Evolutionary conservation across 805 yeast species (phyloP).

Genomic region (Starmerella bombicola): DNA sequence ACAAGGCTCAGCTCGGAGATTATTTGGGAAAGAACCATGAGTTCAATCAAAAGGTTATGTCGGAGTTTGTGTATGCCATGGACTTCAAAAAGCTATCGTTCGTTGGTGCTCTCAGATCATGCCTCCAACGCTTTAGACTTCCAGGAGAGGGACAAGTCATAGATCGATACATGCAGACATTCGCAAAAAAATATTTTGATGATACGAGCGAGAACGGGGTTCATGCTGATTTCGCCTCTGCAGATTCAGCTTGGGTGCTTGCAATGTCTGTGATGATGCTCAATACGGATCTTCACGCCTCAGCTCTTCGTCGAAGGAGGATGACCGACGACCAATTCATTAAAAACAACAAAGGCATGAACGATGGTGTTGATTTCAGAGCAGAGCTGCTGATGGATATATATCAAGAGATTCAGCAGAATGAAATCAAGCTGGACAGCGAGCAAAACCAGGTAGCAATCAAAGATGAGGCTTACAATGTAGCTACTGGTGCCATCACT

Average conservation of each 20-base stretch:
- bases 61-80: constrained; percentile 80
- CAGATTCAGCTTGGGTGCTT: constrained; percentile 85
- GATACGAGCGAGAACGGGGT: constrained; percentile 44
- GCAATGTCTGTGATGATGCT: constrained; percentile 87
- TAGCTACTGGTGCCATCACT: constrained; percentile 86
- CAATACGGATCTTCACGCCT: constrained; percentile 87
- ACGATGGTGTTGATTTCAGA: constrained; percentile 78
- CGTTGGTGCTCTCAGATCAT: constrained; percentile 73
- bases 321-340: constrained; percentile 85
- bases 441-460: constrained; percentile 89
- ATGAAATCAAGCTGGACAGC: constrained; percentile 82
- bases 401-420: constrained; percentile 61
- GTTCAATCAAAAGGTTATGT: constrained; percentile 70
- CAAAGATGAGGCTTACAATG: constrained; percentile 69
- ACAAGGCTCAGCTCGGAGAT: constrained; percentile 78
- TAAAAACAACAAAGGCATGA: constrained; percentile 79
- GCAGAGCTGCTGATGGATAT: constrained; percentile 55
- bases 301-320: constrained; percentile 62
- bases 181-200: constrained; percentile 80
- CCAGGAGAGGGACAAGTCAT: constrained; percentile 99
- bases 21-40: constrained; percentile 82
- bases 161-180: constrained; percentile 91
- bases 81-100: constrained; percentile 58
- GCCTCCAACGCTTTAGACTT: constrained; percentile 76
- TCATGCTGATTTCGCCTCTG: constrained; percentile 51